Evolutionary conservation across 176 grass and related monocot genomes (phyloP).

Genomic region (Carex myosuroides): DNA sequence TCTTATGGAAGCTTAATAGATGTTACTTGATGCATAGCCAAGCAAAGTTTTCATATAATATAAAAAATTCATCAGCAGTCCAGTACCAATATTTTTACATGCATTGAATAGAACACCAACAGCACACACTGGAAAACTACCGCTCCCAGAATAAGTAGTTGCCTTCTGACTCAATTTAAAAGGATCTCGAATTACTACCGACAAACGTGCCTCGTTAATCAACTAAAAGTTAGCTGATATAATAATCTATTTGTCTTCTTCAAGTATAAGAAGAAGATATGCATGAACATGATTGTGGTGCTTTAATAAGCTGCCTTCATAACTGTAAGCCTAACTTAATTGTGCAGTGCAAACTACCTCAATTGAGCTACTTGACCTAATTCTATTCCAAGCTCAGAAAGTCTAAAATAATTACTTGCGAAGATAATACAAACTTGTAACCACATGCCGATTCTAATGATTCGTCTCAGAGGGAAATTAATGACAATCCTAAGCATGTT

Average conservation of each 20-base stretch:
- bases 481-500: background rate
- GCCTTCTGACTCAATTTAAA: background rate
- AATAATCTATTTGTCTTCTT: background rate
- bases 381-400: background rate
- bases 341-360: background rate
- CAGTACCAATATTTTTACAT: background rate
- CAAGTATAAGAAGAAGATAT: background rate
- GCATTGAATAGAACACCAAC: background rate
- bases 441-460: background rate
- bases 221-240: background rate
- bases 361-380: background rate
- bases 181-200: background rate
- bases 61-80: background rate
- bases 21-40: background rate
- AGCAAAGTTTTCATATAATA: background rate
- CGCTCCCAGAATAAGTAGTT: background rate
- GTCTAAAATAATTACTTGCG: background rate
- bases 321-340: background rate
- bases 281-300: background rate
- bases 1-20: background rate
- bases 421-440: background rate
- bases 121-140: background rate
- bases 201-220: background rate
- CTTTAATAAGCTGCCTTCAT: background rate
- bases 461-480: background rate